Conservation (phyloP, 805 yeast genomes). For the Jamesozyma jinghongensis region DNA sequence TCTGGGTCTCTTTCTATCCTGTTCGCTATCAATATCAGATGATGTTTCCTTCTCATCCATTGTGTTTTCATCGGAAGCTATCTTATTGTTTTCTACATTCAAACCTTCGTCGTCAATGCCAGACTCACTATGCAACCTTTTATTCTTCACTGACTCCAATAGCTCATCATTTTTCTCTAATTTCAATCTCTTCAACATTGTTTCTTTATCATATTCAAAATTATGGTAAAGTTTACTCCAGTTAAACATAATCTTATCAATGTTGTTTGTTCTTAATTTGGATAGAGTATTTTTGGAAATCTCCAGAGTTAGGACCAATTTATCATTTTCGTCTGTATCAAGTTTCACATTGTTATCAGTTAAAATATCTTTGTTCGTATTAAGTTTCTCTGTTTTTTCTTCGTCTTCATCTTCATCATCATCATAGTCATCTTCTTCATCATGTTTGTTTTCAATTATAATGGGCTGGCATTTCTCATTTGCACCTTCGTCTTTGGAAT, state of each 20-base stretch:
- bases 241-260: slow-evolving; percentile 40
- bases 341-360: not conserved
- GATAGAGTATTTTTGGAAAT: slow-evolving; percentile 30
- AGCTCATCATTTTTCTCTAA: slow-evolving; percentile 74
- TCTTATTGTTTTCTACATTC: slow-evolving; percentile 21
- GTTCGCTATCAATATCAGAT: slow-evolving; percentile 4
- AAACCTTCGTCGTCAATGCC: slow-evolving; percentile 13
- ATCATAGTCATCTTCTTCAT: slow-evolving; percentile 13
- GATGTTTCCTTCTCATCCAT: slow-evolving; percentile 19
- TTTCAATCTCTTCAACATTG: slow-evolving; percentile 63
- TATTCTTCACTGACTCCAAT: slow-evolving; percentile 30
- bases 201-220: slow-evolving; percentile 68
- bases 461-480: not conserved
- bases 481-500: not conserved
- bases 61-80: slow-evolving; percentile 17
- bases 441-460: not conserved
- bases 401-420: slow-evolving; percentile 11
- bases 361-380: not conserved
- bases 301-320: slow-evolving; percentile 26
- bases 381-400: slow-evolving; percentile 6
- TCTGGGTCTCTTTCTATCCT: slow-evolving; percentile 19
- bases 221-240: slow-evolving; percentile 67
- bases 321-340: slow-evolving; percentile 15
- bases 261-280: slow-evolving; percentile 28
- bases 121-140: slow-evolving; percentile 17